These are phyloP conservation scores for Botrytis hyacinthi DNA, from an alignment of 2,329 filamentous ascomycete species.

Conservation along the genomic window DNA sequence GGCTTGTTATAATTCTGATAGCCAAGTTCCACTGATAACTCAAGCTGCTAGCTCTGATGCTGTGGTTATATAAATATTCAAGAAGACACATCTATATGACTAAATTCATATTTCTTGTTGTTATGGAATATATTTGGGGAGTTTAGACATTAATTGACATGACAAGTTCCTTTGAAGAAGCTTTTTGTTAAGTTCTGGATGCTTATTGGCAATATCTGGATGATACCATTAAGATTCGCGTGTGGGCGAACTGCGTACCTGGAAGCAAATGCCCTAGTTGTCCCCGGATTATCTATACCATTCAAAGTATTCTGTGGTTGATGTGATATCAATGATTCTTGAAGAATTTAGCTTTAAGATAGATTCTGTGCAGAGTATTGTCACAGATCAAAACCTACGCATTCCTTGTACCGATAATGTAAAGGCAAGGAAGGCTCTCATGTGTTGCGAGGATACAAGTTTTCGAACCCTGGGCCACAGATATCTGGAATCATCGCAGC, in stretches of 20 bases:
- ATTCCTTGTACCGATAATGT: background rate
- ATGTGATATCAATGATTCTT: background rate
- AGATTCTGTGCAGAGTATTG: background rate
- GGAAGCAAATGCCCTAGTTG: background rate
- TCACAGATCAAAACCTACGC: background rate
- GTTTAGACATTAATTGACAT: background rate
- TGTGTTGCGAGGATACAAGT: background rate
- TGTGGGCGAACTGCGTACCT: background rate
- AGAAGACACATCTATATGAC: background rate
- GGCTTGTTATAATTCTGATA: background rate
- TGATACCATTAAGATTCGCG: background rate
- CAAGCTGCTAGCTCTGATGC: background rate
- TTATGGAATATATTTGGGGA: too few relatives aligned
- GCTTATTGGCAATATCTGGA: background rate
- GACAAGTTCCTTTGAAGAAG: background rate
- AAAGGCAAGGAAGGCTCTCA: background rate
- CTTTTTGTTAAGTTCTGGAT: background rate
- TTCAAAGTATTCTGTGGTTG: background rate
- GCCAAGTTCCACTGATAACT: too few relatives aligned
- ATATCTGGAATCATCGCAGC: background rate
- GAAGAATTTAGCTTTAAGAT: background rate
- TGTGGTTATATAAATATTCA: background rate
- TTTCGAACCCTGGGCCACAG: rapidly evolving
- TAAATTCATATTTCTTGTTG: background rate
- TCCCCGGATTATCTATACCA: background rate